Evolutionary conservation across 1,284 basidiomycete genomes (phyloP).

Genomic region (Farysia itapuensis): DNA sequence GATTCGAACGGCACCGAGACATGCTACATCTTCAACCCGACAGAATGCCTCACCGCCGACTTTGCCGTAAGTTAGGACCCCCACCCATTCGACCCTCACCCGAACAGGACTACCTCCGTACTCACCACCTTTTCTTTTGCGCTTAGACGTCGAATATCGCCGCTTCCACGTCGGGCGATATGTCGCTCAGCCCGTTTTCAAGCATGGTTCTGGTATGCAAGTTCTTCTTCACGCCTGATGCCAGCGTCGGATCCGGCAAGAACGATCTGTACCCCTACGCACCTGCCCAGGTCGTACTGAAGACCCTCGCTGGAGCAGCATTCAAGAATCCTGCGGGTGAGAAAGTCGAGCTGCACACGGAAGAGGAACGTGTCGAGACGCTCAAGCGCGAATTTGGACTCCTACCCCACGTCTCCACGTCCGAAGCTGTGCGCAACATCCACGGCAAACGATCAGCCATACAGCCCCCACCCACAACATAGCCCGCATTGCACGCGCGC

Average conservation of each 20-base stretch:
- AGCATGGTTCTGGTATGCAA: slow-evolving; percentile 15
- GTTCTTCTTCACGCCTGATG: background rate
- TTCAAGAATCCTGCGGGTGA: slow-evolving; percentile 5
- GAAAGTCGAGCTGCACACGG: background rate
- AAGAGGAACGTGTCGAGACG: slow-evolving; percentile 15
- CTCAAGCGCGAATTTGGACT: slow-evolving; percentile 20
- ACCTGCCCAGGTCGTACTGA: slow-evolving; percentile 13
- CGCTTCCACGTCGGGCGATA: too few species aligned
- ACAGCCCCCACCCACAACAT: too few species aligned
- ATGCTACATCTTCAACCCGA: slow-evolving; percentile 18
- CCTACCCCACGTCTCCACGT: slow-evolving; percentile 2
- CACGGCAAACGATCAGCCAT: slow-evolving; percentile 8
- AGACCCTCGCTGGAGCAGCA: slow-evolving; percentile 15
- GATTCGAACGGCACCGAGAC: too few species aligned
- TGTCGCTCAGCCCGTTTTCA: slow-evolving; percentile 17
- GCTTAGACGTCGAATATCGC: too few species aligned
- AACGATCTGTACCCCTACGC: slow-evolving; percentile 26
- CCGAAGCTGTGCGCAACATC: slow-evolving; percentile 14
- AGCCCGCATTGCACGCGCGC: too few species aligned
- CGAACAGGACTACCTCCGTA: too few species aligned
- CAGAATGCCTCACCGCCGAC: slow-evolving; percentile 12
- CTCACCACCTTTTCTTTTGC: too few species aligned
- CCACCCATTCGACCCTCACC: too few species aligned
- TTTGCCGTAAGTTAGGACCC: slow-evolving; percentile 4
- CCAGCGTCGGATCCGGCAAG: background rate